These are phyloP conservation scores for Boechera retrofracta DNA, from an alignment of 345 rosid species.

Conservation along the genomic window DNA sequence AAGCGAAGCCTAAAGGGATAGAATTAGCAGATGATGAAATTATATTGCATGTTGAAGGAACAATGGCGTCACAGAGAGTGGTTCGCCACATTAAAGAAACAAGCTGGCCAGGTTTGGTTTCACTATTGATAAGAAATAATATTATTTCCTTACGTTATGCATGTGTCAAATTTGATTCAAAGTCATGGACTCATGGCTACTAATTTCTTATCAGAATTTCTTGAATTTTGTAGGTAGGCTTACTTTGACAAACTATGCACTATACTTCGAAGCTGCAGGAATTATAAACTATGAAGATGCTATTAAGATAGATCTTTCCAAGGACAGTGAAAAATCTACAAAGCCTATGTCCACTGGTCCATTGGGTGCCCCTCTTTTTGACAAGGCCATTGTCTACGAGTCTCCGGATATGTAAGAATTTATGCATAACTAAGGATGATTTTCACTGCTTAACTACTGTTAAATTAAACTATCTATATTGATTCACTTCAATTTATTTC, in stretches of 20 bases:
- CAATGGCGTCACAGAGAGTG: conserved; percentile 78
- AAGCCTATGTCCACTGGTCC: conserved; percentile 91
- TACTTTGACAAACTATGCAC: conserved; percentile 85
- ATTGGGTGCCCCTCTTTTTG: conserved; percentile 97
- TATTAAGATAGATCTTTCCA: conserved; percentile 79
- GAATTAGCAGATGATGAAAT: conserved; percentile 84
- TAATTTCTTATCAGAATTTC: conserved; percentile 14
- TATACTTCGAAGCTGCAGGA: conserved; percentile 91
- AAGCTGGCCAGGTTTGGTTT: conserved; percentile 83
- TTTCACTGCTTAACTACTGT: neutral
- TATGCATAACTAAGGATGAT: conserved; percentile 7
- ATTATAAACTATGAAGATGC: conserved; percentile 79
- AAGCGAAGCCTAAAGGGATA: conserved; percentile 68
- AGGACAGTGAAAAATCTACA: conserved; percentile 47
- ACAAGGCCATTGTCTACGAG: conserved; percentile 81
- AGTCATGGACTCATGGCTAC: conserved; percentile 7
- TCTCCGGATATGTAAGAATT: conserved; percentile 78
- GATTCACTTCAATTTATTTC: neutral
- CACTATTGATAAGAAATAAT: neutral
- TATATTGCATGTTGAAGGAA: conserved; percentile 90
- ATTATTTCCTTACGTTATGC: neutral
- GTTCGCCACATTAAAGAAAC: conserved; percentile 83
- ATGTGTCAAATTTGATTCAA: neutral
- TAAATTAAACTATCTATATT: neutral
- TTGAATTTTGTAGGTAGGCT: conserved; percentile 72